A percentile compares a stretch with the other conserved stretches of the same genome.
These are phyloP conservation scores for Acanthamoeba triangularis DNA, from an alignment of 208 protist genomes.

Conservation along the genomic window DNA sequence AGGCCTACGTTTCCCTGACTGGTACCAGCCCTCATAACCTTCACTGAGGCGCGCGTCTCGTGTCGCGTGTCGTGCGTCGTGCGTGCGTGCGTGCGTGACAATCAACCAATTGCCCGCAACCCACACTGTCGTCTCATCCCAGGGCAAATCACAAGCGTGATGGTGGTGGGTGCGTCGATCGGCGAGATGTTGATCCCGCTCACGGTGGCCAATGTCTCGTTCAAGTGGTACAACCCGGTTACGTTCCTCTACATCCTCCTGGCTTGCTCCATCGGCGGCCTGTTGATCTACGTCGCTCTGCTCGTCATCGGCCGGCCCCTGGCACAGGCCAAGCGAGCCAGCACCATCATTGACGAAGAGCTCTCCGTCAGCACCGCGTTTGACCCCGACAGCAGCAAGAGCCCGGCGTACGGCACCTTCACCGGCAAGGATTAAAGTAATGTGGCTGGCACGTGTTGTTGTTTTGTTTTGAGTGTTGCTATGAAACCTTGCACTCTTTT, in stretches of 20 bases:
- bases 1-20: slow-evolving; percentile 47
- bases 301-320: neutral
- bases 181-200: slow-evolving; percentile 73
- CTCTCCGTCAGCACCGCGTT: neutral
- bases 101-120: too few species aligned
- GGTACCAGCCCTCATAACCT: too few species aligned
- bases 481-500: too few species aligned
- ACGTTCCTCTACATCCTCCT: slow-evolving; percentile 49
- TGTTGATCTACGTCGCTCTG: neutral
- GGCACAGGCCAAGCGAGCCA: neutral
- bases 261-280: neutral
- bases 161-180: slow-evolving; percentile 56
- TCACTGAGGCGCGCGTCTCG: too few species aligned
- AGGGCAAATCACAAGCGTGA: slow-evolving; percentile 54
- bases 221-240: slow-evolving; percentile 11
- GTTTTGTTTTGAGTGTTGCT: too few species aligned
- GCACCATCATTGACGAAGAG: slow-evolving; percentile 10
- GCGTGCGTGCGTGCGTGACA: too few species aligned
- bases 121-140: too few species aligned
- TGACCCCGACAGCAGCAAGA: neutral
- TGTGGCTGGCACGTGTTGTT: too few species aligned
- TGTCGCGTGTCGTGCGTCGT: too few species aligned
- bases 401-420: neutral
- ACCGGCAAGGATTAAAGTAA: neutral
- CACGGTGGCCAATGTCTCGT: slow-evolving; percentile 53